A percentile compares a stretch with the other conserved stretches of the same genome.
These are phyloP conservation scores for Maudiozyma barnettii DNA, from an alignment of 805 yeast genomes.

Conservation along the genomic window DNA sequence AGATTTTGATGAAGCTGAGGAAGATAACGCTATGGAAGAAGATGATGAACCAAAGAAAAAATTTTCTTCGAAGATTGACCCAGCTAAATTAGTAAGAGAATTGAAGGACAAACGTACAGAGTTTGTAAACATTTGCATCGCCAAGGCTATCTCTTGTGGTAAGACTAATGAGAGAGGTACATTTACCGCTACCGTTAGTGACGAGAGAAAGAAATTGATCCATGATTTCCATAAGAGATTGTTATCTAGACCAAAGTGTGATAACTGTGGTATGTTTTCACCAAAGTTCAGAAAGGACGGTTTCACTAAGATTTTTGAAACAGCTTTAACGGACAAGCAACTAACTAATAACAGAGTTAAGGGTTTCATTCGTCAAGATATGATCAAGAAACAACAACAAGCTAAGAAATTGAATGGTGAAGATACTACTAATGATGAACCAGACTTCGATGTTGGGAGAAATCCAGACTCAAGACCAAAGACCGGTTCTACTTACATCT, in stretches of 20 bases:
- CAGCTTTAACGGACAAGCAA: conserved; percentile 75
- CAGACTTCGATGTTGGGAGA: conserved; percentile 28
- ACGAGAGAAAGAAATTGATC: conserved; percentile 70
- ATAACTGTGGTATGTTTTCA: conserved; percentile 90
- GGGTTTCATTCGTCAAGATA: conserved; percentile 65
- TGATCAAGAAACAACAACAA: conserved; percentile 40
- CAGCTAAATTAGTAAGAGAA: conserved; percentile 24
- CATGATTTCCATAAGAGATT: conserved; percentile 68
- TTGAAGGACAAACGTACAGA: conserved; percentile 52
- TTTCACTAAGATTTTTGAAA: conserved; percentile 82
- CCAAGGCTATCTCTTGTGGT: conserved; percentile 68
- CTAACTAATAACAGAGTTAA: conserved; percentile 69
- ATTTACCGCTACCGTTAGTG: conserved; percentile 74
- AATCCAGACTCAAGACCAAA: conserved; percentile 49
- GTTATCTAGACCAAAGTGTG: conserved; percentile 77
- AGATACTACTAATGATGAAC: conserved; percentile 12
- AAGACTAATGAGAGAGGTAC: conserved; percentile 58
- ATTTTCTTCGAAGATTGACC: conserved; percentile 7
- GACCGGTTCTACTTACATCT: conserved; percentile 73
- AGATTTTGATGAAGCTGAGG: conserved; percentile 41
- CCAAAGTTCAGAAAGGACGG: conserved; percentile 96
- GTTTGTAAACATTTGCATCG: conserved; percentile 63
- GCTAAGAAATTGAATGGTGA: conserved; percentile 23
- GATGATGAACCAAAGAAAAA: background rate
- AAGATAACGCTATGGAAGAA: conserved; percentile 36